Evolutionary conservation across 495 filamentous ascomycete species (phyloP).

Genomic region (Hypoxylon lenormandii): DNA sequence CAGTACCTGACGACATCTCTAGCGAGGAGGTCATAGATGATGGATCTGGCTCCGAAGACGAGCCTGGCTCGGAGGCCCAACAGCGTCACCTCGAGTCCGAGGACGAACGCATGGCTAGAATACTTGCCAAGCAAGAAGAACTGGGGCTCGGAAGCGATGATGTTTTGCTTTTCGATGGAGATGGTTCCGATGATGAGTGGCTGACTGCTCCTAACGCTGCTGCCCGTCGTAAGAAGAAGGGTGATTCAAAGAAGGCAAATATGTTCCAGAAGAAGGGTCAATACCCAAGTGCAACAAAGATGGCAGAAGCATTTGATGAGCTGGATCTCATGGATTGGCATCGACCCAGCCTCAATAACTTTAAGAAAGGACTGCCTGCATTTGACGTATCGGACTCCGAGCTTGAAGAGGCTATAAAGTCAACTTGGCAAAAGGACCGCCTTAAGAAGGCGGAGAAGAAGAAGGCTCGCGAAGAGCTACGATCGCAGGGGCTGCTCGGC

Average conservation of each 20-base stretch:
- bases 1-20: constrained; percentile 32
- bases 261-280: constrained; percentile 45
- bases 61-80: constrained; percentile 48
- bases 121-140: constrained; percentile 75
- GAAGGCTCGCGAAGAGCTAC: constrained; percentile 78
- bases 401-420: constrained; percentile 69
- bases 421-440: constrained; percentile 80
- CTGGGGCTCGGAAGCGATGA: constrained; percentile 70
- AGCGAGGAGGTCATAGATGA: constrained; percentile 37
- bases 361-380: constrained; percentile 56
- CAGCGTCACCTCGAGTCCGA: constrained; percentile 51
- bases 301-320: constrained; percentile 80
- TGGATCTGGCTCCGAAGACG: constrained; percentile 35
- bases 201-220: constrained; percentile 10
- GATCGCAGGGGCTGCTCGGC: constrained; percentile 81
- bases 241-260: constrained; percentile 39
- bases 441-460: constrained; percentile 83
- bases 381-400: constrained; percentile 80
- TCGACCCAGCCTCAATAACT: constrained; percentile 61
- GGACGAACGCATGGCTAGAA: constrained; percentile 70
- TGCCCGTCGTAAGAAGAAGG: constrained; percentile 44
- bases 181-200: constrained; percentile 36
- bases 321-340: constrained; percentile 88
- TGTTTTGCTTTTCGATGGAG: constrained; percentile 66
- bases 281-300: constrained; percentile 70